Percentiles rank a stretch among this genome's conserved stretches.
Conservation (phyloP, 352 stramenopile genomes). For the Salisapilia sapeloensis region DNA sequence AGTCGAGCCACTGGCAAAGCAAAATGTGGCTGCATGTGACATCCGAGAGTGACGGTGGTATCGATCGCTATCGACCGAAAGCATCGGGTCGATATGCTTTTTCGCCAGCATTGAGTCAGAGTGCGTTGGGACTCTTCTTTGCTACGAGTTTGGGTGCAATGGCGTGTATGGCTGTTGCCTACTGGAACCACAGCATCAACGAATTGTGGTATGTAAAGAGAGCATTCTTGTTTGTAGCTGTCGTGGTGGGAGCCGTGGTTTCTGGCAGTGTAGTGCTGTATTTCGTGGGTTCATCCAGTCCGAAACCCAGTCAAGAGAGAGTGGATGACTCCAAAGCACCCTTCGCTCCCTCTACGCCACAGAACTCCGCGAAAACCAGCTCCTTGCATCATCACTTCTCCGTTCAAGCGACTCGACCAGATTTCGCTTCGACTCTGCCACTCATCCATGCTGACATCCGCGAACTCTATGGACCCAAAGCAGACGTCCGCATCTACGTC, state of each 20-base stretch:
- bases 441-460: conserved; percentile 24
- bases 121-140: conserved; percentile 13
- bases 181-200: conserved; percentile 5
- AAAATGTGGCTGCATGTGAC: conserved; percentile 33
- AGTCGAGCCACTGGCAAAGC: conserved; percentile 20
- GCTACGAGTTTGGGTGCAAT: conserved; percentile 10
- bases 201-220: conserved; percentile 20
- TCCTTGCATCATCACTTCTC: conserved; percentile 14
- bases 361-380: conserved; percentile 9
- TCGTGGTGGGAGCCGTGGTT: conserved; percentile 8
- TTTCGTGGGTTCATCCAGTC: conserved; percentile 1
- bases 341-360: conserved; percentile 14
- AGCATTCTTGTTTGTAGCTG: conserved; percentile 10
- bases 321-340: conserved; percentile 13
- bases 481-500: conserved; percentile 20
- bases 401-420: conserved; percentile 17
- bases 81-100: conserved; percentile 13
- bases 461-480: conserved; percentile 22
- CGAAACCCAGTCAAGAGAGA: conserved; percentile 3
- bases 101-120: conserved; percentile 11
- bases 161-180: conserved; percentile 14
- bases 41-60: conserved; percentile 7
- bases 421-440: conserved; percentile 12
- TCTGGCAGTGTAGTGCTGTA: conserved; percentile 9
- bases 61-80: conserved; percentile 17